Conservation (phyloP, 2,329 filamentous ascomycete genomes). For the Cladorrhinum sp. region DNA sequence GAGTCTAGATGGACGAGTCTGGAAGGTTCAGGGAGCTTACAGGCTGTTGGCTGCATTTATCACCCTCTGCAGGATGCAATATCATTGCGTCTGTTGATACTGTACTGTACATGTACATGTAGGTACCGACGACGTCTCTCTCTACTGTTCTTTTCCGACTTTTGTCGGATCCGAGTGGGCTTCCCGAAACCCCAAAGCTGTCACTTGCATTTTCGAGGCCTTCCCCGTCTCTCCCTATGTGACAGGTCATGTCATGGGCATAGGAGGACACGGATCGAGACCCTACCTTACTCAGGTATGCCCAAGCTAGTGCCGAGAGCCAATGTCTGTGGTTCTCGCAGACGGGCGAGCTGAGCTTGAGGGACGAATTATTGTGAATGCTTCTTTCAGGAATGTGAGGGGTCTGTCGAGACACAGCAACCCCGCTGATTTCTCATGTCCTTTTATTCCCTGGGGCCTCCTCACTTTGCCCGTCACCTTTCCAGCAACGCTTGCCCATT, state of each 20-base stretch:
- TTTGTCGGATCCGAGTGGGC: not conserved
- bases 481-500: no score
- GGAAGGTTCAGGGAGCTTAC: not conserved
- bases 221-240: no score
- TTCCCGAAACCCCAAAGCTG: no score
- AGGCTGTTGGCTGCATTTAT: not conserved
- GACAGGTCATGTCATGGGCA: not conserved
- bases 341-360: no score
- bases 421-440: not conserved
- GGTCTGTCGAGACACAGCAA: not conserved
- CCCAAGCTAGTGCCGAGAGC: not conserved
- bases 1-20: not conserved
- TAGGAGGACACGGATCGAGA: not conserved
- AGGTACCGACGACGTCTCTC: not conserved
- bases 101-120: not conserved
- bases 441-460: not conserved
- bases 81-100: not conserved
- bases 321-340: no score
- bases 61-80: not conserved
- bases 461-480: not conserved
- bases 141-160: not conserved
- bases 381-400: not conserved
- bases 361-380: not conserved
- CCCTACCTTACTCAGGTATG: not conserved
- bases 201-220: no score